Evolutionary conservation across 1,284 basidiomycete genomes (phyloP), one percentile per base, ranked within the genome.

Genomic region (Puccinia hordei): DNA sequence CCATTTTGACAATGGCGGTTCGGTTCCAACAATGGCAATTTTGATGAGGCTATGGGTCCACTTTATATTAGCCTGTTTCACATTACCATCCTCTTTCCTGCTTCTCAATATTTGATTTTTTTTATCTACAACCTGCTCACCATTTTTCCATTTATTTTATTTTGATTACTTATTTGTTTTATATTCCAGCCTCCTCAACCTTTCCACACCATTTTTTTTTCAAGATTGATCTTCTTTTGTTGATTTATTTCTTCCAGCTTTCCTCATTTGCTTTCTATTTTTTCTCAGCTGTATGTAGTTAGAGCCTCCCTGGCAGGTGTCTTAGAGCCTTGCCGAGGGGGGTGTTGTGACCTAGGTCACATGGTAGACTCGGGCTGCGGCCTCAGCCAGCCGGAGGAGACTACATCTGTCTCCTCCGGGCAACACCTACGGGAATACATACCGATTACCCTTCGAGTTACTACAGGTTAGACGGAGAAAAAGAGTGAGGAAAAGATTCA

Each of bases 261-360:
- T 53, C 51, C 22, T 53, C 51, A 53, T 53, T 53, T 53, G 9
- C 51, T 53, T 53, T 53, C 51, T 53, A 53, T 19, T 53, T 53
- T 53, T n/a, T 53, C 51, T 53, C 51, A 53, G 51, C 51, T 53
- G 51, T 53, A 53, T 53, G 51, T 53, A 53, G 51, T 53, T 53
- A n/a, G 51, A 17, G 22, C 51, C 51, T 53, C 51, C 51, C n/a
- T n/a, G n/a, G n/a, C n/a, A n/a, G n/a, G n/a, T n/a, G n/a, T n/a
- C n/a, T n/a, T n/a, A n/a, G n/a, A 53, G 51, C 51, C 51, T 53
- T 53, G 51, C 51, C 51, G 22, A 53, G 22, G 51, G 51, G 51
- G 51, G 51, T 53, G 51, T 53, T 53, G 51, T 53, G 51, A 53
- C 51, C 51, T 53, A 53, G 51, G 51, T 53, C 51, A 53, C 51